A percentile compares a stretch with the other conserved stretches of the same genome.
These are phyloP conservation scores for Serpula lacrymans DNA, from an alignment of 768 basidiomycete genomes.

Conservation along the genomic window DNA sequence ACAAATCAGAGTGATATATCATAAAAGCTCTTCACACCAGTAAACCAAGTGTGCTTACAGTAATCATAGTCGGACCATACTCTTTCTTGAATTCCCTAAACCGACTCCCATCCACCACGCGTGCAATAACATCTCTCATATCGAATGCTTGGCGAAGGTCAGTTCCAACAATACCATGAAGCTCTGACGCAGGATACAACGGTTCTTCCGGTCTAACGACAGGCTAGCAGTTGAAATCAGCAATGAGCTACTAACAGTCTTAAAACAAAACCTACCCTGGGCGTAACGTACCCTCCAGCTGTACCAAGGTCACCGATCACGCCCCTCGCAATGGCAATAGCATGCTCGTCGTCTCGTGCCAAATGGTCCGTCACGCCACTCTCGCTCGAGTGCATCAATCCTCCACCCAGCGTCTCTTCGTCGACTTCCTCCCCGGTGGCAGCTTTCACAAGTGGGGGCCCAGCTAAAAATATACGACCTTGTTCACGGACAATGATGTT, in stretches of 20 bases:
- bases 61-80: conserved; percentile 87
- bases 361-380: conserved; percentile 91
- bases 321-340: conserved; percentile 72
- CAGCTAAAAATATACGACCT: conserved; percentile 91
- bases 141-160: conserved; percentile 88
- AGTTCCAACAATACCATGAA: conserved; percentile 90
- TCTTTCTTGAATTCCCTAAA: conserved; percentile 97
- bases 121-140: conserved; percentile 91
- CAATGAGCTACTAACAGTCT: too few relatives aligned
- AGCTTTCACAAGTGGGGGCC: conserved; percentile 91
- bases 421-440: conserved; percentile 93
- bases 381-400: conserved; percentile 87
- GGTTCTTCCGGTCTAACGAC: conserved; percentile 63
- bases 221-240: conserved; percentile 41
- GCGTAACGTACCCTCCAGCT: conserved; percentile 49
- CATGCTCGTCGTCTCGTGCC: conserved; percentile 82
- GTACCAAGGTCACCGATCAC: conserved; percentile 76
- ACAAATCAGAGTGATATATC: conserved; percentile 1
- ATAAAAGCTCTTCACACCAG: background rate
- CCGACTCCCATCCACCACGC: conserved; percentile 85
- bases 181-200: conserved; percentile 72
- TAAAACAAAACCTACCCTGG: conserved; percentile 44
- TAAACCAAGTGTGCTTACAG: conserved; percentile 43
- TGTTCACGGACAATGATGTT: conserved; percentile 89
- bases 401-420: conserved; percentile 89